Base-by-base conservation (phyloP, 2,329 filamentous ascomycete genomes). In the Venturia pyrina region DNA sequence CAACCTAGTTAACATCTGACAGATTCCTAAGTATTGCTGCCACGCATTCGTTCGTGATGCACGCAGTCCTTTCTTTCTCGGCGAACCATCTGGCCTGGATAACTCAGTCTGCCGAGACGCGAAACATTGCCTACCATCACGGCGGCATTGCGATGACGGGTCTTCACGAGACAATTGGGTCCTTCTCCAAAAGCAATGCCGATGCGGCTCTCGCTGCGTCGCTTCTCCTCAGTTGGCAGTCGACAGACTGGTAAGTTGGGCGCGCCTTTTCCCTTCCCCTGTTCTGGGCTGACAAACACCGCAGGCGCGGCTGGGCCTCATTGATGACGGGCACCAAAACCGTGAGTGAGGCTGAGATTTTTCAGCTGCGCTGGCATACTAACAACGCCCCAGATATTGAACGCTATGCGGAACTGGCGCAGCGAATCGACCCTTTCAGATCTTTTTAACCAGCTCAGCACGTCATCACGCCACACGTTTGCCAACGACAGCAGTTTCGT, bases 201-300 rank as follows among this genome's bases (percentile, higher is more conserved):
- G 93, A 99, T 77, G 92, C 93, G 56, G 88, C 97, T 68, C 83
- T 99, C 65, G 93, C 93, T 34, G 91, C 93, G 41, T 97, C 93
- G 34, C 86, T 97, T 57, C 85, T 98, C 61, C 83, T 99, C 62
- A 96, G 93, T 46, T 98, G 95, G 93, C 93, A 98, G 79, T 90
- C 91, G 66, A 95, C 89, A 67, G 93, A 98, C 80, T 98, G 93
- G 93, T 96, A 83, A 82, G 53, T 59, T 10, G 5, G 32, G 15
- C 28, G n/a, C 28, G 53, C 88, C 80, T 46, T 19, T 3, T 10
- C 8, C 17, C 34, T 34, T 28, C 1, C 37, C 60, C 28, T 40
- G 24, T 28, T 21, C 19, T 62, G 60, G n/a, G n/a, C 28, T 62
- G 44, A 62, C 60, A 15, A 43, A 5, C 37, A 17, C 17, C 28